A percentile compares a stretch with the other conserved stretches of the same genome.
Evolutionary conservation across 768 basidiomycete species (phyloP).

Genomic region (Pluteus cervinus): DNA sequence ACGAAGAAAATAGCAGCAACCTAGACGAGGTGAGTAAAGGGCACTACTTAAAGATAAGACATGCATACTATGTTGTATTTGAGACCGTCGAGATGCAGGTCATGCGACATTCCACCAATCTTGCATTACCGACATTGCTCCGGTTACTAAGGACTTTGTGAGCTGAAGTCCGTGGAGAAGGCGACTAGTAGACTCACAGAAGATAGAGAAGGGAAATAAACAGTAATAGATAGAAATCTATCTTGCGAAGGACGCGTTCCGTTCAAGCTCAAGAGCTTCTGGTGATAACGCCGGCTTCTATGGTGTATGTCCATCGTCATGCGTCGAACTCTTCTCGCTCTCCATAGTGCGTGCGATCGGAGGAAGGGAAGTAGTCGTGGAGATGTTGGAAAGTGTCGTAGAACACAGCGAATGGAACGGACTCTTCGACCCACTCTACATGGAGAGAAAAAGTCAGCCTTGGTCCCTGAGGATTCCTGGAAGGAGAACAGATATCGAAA

Average conservation of each 20-base stretch:
- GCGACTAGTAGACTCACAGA: constrained; percentile 21
- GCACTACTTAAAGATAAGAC: no score
- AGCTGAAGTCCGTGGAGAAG: background rate
- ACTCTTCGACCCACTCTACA: no score
- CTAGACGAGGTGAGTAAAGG: constrained; percentile 5
- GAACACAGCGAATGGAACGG: no score
- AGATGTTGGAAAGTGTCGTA: background rate
- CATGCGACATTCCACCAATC: constrained; percentile 20
- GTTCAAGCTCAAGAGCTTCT: constrained; percentile 8
- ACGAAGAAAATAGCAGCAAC: constrained; percentile 21
- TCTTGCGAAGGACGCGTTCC: constrained; percentile 29
- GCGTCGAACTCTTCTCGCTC: background rate
- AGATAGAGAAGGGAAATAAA: constrained; percentile 39
- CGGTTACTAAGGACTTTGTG: constrained; percentile 17
- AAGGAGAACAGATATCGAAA: no score
- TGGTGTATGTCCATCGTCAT: background rate
- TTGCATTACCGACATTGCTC: constrained; percentile 20
- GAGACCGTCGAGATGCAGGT: constrained; percentile 16
- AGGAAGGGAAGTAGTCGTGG: background rate
- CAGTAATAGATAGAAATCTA: constrained; percentile 39
- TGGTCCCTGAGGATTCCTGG: no score
- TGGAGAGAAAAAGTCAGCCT: no score
- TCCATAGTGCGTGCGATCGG: background rate
- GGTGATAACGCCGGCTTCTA: background rate
- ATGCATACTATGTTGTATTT: constrained; percentile 19